Percentiles rank a stretch among this genome's conserved stretches.
phyloP scores from a whole-genome alignment of 768 basidiomycete genomes.

The Macrolepiota albuminosa region DNA sequence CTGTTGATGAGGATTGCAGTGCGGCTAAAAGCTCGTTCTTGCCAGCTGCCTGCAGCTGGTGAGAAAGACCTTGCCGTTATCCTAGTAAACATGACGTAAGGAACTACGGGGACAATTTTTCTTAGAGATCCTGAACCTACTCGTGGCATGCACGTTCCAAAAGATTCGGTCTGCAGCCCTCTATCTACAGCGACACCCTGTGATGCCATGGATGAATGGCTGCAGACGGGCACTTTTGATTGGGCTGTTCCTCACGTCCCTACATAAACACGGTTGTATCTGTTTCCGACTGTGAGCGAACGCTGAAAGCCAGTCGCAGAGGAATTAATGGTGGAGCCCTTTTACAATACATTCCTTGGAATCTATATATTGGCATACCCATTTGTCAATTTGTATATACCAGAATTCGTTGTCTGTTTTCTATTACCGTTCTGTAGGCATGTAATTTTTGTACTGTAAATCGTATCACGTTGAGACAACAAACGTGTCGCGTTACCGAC shows the following conservation, averaged over 20 bases:
- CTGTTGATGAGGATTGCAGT: constrained; percentile 40
- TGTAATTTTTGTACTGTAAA: no score
- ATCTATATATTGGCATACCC: constrained; percentile 4
- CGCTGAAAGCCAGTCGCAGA: background rate
- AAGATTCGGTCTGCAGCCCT: background rate
- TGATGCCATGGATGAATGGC: background rate
- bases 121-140: background rate
- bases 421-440: no score
- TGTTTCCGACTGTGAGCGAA: background rate
- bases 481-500: background rate
- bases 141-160: background rate
- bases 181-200: background rate
- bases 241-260: background rate
- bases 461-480: no score
- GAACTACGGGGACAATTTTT: background rate
- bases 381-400: constrained; percentile 4
- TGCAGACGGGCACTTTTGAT: constrained; percentile 1
- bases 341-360: background rate
- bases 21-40: constrained; percentile 83
- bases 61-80: constrained; percentile 82
- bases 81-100: constrained; percentile 28
- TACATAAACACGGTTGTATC: background rate
- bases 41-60: constrained; percentile 79
- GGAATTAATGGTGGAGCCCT: background rate
- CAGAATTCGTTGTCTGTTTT: background rate